These are phyloP conservation scores for Candida ortonii DNA, from an alignment of 805 yeast species.

Conservation along the genomic window DNA sequence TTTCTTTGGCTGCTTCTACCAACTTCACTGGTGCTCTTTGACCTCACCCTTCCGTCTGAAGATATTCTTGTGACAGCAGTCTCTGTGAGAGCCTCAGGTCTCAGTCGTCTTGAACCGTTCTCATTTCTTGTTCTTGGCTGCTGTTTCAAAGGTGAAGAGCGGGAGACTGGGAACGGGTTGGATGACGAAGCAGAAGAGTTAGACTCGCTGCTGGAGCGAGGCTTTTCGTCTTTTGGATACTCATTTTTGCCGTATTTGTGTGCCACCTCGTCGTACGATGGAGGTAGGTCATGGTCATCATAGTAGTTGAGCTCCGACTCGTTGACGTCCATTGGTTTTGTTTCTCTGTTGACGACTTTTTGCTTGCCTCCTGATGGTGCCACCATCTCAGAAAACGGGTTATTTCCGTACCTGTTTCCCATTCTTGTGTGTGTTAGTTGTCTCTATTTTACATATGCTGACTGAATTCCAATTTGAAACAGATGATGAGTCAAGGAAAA, in stretches of 20 bases:
- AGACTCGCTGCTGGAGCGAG: conserved; percentile 20
- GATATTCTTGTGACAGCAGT: conserved; percentile 26
- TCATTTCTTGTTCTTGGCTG: conserved; percentile 13
- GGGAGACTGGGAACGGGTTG: conserved; percentile 27
- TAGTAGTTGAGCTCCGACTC: conserved; percentile 29
- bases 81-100: conserved; percentile 21
- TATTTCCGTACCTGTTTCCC: conserved; percentile 37
- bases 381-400: conserved; percentile 52
- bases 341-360: too few species aligned
- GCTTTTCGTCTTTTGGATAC: conserved; percentile 54
- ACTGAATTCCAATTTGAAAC: too few species aligned
- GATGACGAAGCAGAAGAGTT: conserved; percentile 17
- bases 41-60: conserved; percentile 32
- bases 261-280: conserved; percentile 69
- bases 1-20: conserved; percentile 8
- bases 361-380: too few species aligned
- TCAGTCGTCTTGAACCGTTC: conserved; percentile 23
- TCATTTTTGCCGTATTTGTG: conserved; percentile 38
- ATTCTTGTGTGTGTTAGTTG: too few species aligned
- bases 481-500: too few species aligned
- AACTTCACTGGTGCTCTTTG: conserved; percentile 31
- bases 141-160: conserved; percentile 8
- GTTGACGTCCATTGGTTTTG: too few species aligned
- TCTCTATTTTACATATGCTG: too few species aligned
- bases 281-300: conserved; percentile 42